phyloP scores from a whole-genome alignment of 768 basidiomycete species.

The Mycena haematopus region DNA sequence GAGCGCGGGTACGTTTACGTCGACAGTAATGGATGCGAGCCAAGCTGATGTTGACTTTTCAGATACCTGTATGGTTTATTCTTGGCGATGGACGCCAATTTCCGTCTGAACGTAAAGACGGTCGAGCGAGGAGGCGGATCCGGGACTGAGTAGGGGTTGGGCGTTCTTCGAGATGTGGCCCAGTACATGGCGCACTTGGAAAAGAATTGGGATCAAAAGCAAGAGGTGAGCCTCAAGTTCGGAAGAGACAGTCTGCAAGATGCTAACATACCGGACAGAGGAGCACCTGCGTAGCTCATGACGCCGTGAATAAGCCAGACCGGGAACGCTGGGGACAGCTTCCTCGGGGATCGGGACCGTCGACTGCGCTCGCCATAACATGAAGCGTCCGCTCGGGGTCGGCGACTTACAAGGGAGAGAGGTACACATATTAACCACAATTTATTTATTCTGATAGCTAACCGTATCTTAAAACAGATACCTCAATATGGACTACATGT shows the following conservation, averaged over 20 bases:
- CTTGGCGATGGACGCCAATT: background rate
- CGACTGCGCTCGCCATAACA: background rate
- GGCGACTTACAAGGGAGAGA: background rate
- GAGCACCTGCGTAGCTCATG: background rate
- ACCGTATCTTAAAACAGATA: background rate
- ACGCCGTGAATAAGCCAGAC: background rate
- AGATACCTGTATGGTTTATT: background rate
- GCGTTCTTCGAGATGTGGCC: background rate
- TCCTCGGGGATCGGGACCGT: background rate
- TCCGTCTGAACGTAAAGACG: background rate
- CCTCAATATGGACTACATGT: background rate
- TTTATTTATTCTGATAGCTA: background rate
- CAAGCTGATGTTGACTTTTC: too few relatives aligned
- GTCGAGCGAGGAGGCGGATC: background rate
- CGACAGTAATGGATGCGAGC: too few relatives aligned
- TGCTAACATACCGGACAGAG: background rate
- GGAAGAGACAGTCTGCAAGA: too few relatives aligned
- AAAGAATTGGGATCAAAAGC: background rate
- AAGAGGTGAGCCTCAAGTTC: background rate
- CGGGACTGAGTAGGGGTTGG: background rate
- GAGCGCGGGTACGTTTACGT: background rate
- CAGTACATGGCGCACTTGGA: background rate
- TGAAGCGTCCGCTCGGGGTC: background rate
- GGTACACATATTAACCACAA: too few relatives aligned
- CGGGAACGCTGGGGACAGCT: background rate